A percentile compares a stretch with the other conserved stretches of the same genome.
Evolutionary conservation across 352 stramenopile species (phyloP).

Genomic region (Phytophthora melonis): DNA sequence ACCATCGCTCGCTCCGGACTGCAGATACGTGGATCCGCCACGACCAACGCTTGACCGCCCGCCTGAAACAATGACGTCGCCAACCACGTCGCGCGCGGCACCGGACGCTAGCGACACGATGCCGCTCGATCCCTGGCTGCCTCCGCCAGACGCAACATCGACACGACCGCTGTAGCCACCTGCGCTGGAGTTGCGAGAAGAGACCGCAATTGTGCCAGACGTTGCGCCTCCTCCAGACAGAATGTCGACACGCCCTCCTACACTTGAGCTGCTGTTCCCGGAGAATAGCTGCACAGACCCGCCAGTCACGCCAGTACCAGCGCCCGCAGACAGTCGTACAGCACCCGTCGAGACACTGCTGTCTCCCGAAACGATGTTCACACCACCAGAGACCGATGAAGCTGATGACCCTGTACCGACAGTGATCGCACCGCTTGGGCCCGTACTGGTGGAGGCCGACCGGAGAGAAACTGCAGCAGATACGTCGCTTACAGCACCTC

Average conservation of each 20-base stretch:
- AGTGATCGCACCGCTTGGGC: conserved; percentile 17
- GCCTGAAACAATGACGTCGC: conserved; percentile 29
- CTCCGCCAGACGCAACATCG: conserved; percentile 30
- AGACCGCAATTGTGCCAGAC: conserved; percentile 22
- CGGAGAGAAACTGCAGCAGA: conserved; percentile 28
- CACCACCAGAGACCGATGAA: conserved; percentile 21
- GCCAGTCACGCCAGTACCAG: conserved; percentile 22
- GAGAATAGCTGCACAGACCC: conserved; percentile 26
- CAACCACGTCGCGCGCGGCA: conserved; percentile 23
- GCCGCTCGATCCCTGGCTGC: conserved; percentile 34
- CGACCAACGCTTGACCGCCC: conserved; percentile 24
- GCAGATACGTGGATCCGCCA: conserved; percentile 24
- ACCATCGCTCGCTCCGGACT: conserved; percentile 31
- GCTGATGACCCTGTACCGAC: conserved; percentile 19
- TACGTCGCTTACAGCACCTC: conserved; percentile 13
- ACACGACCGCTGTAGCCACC: conserved; percentile 20
- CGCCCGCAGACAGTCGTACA: conserved; percentile 21
- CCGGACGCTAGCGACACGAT: conserved; percentile 35
- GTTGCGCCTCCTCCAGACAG: conserved; percentile 22
- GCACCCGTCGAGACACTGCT: conserved; percentile 14
- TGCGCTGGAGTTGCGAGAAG: conserved; percentile 29
- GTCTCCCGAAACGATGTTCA: conserved; percentile 24
- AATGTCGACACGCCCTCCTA: conserved; percentile 23
- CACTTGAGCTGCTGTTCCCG: conserved; percentile 26
- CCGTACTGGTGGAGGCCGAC: conserved; percentile 22